These are phyloP conservation scores for Naganishia kalamii DNA, from an alignment of 768 basidiomycete species.

Conservation along the genomic window DNA sequence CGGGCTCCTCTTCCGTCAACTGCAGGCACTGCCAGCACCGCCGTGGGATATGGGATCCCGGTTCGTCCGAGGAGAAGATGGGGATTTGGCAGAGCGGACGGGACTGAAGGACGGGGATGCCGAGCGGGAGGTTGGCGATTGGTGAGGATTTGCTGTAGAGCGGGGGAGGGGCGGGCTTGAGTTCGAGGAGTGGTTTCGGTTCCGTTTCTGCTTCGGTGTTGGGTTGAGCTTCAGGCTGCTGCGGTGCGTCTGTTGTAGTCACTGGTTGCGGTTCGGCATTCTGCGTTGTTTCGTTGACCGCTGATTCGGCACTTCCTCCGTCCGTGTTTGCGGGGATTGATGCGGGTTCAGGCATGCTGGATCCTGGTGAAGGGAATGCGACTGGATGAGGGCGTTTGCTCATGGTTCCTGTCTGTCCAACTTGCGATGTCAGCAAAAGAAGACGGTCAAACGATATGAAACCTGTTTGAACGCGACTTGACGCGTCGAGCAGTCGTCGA, in stretches of 20 bases:
- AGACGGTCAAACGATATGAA: too few species aligned
- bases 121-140: neutral
- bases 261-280: too few species aligned
- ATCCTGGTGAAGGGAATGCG: neutral
- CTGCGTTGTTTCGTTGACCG: too few species aligned
- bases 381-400: neutral
- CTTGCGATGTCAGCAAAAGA: too few species aligned
- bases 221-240: too few species aligned
- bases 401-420: neutral
- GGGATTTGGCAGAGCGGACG: constrained; percentile 13
- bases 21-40: constrained; percentile 8
- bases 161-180: neutral
- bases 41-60: neutral
- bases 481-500: too few species aligned
- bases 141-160: neutral
- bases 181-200: neutral
- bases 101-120: neutral
- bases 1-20: neutral
- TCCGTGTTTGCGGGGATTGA: too few species aligned
- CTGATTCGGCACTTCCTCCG: too few species aligned
- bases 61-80: neutral
- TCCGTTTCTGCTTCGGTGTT: too few species aligned
- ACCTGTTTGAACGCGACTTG: too few species aligned
- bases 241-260: too few species aligned
- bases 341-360: neutral